A percentile compares a stretch with the other conserved stretches of the same genome.
Evolutionary conservation across 2,329 filamentous ascomycete species (phyloP).

Genomic region (Catunica adiposa): DNA sequence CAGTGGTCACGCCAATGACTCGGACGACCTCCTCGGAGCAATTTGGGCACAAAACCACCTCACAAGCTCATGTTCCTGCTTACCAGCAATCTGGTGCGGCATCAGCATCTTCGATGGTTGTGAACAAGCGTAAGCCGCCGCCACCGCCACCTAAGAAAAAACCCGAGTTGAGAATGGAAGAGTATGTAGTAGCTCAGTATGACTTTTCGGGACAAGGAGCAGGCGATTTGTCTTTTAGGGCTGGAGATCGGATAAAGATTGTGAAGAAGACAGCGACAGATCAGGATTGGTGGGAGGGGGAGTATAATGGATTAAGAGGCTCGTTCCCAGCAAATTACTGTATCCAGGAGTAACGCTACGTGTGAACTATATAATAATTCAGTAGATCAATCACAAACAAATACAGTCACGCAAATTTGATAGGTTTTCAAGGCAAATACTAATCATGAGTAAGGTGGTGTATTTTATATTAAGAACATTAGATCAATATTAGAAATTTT

Average conservation of each 20-base stretch:
- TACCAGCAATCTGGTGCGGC: slow-evolving; percentile 5
- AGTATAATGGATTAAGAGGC: slow-evolving; percentile 49
- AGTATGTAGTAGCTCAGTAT: slow-evolving; percentile 57
- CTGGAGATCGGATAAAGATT: slow-evolving; percentile 63
- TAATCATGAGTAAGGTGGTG: no score
- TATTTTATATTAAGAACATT: no score
- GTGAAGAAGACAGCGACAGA: slow-evolving; percentile 62
- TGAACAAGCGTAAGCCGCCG: slow-evolving; percentile 8
- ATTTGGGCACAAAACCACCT: slow-evolving; percentile 11
- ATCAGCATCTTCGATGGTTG: background rate
- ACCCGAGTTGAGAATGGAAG: slow-evolving; percentile 40
- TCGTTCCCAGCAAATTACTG: slow-evolving; percentile 78
- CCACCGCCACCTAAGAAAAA: slow-evolving; percentile 43
- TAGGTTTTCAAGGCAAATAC: no score
- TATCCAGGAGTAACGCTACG: slow-evolving; percentile 22
- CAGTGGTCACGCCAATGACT: slow-evolving; percentile 5
- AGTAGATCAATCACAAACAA: background rate
- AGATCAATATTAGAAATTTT: no score
- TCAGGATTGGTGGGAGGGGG: slow-evolving; percentile 81
- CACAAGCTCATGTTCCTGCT: slow-evolving; percentile 7
- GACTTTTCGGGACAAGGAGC: slow-evolving; percentile 52
- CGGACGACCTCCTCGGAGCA: slow-evolving; percentile 9
- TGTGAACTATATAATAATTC: background rate
- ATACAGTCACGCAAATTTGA: no score
- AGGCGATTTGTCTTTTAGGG: slow-evolving; percentile 57